phyloP scores from a whole-genome alignment of 805 yeast species.

The Grigorovia jiainica region DNA sequence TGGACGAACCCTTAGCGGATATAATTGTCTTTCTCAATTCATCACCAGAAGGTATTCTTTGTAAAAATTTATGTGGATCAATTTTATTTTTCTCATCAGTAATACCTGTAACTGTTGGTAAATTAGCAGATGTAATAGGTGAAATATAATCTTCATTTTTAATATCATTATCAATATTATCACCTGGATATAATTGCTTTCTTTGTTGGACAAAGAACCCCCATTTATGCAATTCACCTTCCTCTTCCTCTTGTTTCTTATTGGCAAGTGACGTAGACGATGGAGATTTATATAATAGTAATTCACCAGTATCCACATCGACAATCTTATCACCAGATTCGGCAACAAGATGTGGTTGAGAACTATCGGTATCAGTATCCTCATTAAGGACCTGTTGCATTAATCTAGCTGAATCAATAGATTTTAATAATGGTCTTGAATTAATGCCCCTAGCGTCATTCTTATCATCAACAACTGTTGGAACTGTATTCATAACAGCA shows the following conservation, averaged over 20 bases:
- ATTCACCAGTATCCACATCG: slow-evolving; percentile 39
- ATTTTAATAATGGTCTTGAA: slow-evolving; percentile 12
- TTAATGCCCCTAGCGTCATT: slow-evolving; percentile 3
- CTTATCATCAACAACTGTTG: slow-evolving; percentile 3
- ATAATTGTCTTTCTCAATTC: slow-evolving; percentile 47
- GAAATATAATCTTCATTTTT: background rate
- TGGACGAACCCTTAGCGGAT: slow-evolving; percentile 65
- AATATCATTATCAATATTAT: background rate
- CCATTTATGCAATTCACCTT: slow-evolving; percentile 85
- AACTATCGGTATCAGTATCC: slow-evolving; percentile 52
- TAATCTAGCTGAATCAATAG: slow-evolving; percentile 14
- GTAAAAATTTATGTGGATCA: slow-evolving; percentile 15
- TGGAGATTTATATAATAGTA: slow-evolving; percentile 47
- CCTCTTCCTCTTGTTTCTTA: slow-evolving; percentile 81
- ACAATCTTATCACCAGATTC: background rate
- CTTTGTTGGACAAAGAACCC: slow-evolving; percentile 72
- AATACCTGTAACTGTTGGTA: background rate
- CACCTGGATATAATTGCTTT: slow-evolving; percentile 26
- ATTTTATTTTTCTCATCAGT: background rate
- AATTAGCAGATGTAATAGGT: background rate
- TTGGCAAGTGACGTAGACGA: slow-evolving; percentile 58
- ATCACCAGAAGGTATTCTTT: slow-evolving; percentile 37
- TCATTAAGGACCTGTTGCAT: slow-evolving; percentile 29
- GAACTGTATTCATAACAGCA: slow-evolving; percentile 6
- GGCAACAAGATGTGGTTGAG: background rate